Conservation (phyloP, 1,284 basidiomycete genomes). For the Meripilus lineatus region DNA sequence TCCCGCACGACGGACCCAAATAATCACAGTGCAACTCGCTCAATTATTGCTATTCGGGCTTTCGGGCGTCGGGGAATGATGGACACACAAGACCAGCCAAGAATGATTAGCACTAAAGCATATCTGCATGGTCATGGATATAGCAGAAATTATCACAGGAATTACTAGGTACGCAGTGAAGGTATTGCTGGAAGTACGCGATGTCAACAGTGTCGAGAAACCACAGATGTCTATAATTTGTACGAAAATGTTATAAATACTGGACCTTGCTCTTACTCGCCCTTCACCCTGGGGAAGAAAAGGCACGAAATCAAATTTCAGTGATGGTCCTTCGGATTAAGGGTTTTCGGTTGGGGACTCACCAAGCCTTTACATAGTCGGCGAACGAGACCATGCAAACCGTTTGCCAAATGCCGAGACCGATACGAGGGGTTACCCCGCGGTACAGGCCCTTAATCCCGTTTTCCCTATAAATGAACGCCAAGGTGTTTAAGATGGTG, state of each 20-base stretch:
- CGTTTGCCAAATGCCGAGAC: constrained; percentile 94
- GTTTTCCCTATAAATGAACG: constrained; percentile 94
- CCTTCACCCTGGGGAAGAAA: constrained; percentile 28
- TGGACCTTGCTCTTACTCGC: constrained; percentile 13
- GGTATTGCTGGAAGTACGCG: constrained; percentile 3
- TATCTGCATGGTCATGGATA: constrained; percentile 6
- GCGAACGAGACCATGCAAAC: constrained; percentile 98
- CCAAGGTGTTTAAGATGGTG: constrained; percentile 88
- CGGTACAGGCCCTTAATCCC: constrained; percentile 97
- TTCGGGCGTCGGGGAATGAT: too few relatives aligned
- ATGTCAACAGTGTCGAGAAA: constrained; percentile 2
- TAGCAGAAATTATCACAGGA: too few relatives aligned
- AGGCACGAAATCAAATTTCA: too few relatives aligned
- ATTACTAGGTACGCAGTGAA: constrained; percentile 5
- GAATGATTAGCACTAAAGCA: constrained; percentile 9
- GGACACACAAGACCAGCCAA: too few relatives aligned
- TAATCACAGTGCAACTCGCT: too few relatives aligned
- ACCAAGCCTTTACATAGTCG: constrained; percentile 89
- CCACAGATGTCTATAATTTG: constrained; percentile 4
- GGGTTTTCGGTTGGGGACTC: constrained; percentile 21
- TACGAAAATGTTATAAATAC: constrained; percentile 7
- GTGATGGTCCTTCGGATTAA: not conserved
- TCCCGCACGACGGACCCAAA: too few relatives aligned
- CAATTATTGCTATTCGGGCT: too few relatives aligned
- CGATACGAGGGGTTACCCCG: constrained; percentile 95